phyloP scores from a whole-genome alignment of 1,284 basidiomycete species.

The Microbotryum violaceum region DNA sequence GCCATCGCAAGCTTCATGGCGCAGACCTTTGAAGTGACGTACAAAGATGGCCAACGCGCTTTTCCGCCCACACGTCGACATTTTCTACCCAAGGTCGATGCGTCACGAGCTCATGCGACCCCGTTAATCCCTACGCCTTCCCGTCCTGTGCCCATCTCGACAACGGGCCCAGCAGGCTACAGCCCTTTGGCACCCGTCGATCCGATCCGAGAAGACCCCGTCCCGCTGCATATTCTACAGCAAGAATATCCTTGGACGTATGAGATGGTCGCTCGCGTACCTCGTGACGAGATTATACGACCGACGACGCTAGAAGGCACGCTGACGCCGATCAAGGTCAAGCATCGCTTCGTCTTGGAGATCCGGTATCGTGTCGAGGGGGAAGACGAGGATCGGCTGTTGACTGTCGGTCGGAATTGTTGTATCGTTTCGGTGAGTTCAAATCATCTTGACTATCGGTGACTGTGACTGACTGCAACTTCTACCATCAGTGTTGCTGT shows the following conservation, averaged over 20 bases:
- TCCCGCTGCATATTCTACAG: conserved; percentile 11
- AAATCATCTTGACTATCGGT: no score
- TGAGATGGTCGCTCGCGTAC: conserved; percentile 16
- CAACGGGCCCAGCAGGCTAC: no score
- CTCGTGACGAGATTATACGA: conserved; percentile 22
- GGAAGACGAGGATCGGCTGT: conserved; percentile 12
- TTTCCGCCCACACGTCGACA: conserved; percentile 9
- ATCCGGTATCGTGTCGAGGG: conserved; percentile 18
- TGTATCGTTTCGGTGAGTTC: conserved; percentile 20
- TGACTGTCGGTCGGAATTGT: conserved; percentile 14
- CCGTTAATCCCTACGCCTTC: no score
- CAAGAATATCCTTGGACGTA: conserved; percentile 18
- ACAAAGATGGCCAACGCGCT: conserved; percentile 2
- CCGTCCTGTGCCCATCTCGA: not conserved
- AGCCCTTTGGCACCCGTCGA: conserved; percentile 8
- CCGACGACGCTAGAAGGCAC: conserved; percentile 24
- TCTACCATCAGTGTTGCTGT: no score
- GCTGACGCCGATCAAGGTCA: conserved; percentile 17
- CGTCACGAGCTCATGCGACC: not conserved
- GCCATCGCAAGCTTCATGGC: conserved; percentile 13
- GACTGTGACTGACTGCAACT: no score
- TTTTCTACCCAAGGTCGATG: conserved; percentile 18
- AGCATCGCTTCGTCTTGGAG: conserved; percentile 17
- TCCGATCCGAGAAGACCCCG: conserved; percentile 13
- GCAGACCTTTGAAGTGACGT: conserved; percentile 20